phyloP scores from a whole-genome alignment of 179 eudicot genomes.

The Spinacia oleracea region DNA sequence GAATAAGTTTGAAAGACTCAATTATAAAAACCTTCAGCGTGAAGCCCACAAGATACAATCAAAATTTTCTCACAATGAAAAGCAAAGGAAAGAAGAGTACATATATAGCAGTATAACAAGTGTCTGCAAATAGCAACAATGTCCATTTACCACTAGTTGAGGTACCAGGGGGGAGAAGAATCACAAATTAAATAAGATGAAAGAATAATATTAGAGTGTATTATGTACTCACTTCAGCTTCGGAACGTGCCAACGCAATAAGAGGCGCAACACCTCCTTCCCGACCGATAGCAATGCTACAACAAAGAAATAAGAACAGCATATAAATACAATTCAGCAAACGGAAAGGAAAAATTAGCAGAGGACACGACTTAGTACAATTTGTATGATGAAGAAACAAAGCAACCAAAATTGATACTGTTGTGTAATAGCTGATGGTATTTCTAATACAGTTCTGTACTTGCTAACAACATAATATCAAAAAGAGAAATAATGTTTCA shows the following conservation, averaged over 20 bases:
- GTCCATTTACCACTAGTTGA: background rate
- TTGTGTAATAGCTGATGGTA: background rate
- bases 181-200: conserved; percentile 8
- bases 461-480: background rate
- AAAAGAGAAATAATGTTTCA: background rate
- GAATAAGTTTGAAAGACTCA: background rate
- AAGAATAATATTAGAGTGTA: conserved; percentile 4
- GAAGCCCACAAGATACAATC: background rate
- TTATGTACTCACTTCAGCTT: conserved; percentile 62
- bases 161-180: background rate
- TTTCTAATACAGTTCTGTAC: background rate
- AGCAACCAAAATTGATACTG: background rate
- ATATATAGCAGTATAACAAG: background rate
- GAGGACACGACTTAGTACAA: background rate
- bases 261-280: conserved; percentile 98
- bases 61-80: background rate
- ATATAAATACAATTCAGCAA: conserved; percentile 4
- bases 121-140: background rate
- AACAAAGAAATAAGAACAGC: conserved; percentile 20
- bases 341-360: background rate
- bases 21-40: background rate
- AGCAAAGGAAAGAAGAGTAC: background rate
- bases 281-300: conserved; percentile 92
- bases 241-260: conserved; percentile 79
- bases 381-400: background rate